Base-by-base conservation (phyloP, 495 filamentous ascomycete genomes). In the Rusavskia elegans region DNA sequence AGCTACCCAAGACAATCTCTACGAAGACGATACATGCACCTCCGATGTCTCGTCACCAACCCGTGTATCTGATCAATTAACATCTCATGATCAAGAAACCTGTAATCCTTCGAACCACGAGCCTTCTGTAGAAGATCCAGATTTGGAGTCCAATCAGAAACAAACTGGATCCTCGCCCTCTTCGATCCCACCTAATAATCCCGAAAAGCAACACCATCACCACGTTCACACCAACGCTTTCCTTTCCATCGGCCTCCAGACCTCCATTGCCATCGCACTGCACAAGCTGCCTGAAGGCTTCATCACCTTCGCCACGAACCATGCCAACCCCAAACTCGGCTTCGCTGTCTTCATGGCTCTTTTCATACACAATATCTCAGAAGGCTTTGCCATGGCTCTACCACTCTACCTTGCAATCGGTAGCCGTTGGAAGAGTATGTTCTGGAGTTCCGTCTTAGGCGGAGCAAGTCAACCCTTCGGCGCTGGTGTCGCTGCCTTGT, bases 261-360 rank as follows among this genome's bases (percentile, higher is more conserved):
- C 90, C 0, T 85, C 84, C 9, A 79, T 95, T 48, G 93, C 92
- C 41, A 97, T 98, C 60, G 87, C 92, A 9, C 69, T 98, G 1
- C 92, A 98, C 69, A 98, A 98, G 63, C 82, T 96, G 19, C 92
- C 93, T 4, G 92, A 98, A 67, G 92, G 92, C 27, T 97, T 98
- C 68, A 96, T 98, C 53, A 98, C 93, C 29, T 98, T 92, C 64
- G 90, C 92, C 9, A 96, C 92, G 13, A 98, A 97, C 66, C 93
- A 98, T 56, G 93, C 87, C 30, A 95, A 84, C 60, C 88, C 92
- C 0, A 69, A 71, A 1, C 80, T 98, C 2, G 92, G 93, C 13
- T 76, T 94, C 60, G 81, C 86, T 36, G 85, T 98, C 35, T 98
- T 98, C 70, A 74, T 97, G 58, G 92, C 92, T 1, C 77, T 98